phyloP scores from a whole-genome alignment of 75 land plant species.

The Adiantum capillusveneris region DNA sequence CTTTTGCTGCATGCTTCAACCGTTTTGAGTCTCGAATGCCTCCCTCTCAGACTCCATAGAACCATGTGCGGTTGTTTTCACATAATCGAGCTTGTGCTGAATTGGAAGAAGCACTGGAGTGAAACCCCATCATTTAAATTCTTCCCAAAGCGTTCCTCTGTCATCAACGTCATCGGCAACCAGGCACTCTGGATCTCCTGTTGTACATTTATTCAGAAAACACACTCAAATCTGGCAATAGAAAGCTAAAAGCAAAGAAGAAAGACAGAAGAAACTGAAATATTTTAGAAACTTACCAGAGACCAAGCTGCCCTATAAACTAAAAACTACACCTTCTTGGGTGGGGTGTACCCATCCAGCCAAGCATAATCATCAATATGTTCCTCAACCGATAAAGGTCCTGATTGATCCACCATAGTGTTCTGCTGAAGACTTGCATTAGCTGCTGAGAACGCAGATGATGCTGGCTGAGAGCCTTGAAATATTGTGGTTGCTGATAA shows the following conservation, averaged over 20 bases:
- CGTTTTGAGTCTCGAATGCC: conserved; percentile 52
- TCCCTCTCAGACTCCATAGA: conserved; percentile 47
- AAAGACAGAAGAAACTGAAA: too few relatives aligned
- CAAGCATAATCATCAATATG: conserved; percentile 68
- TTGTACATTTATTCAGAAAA: conserved; percentile 50
- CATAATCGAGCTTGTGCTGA: conserved; percentile 67
- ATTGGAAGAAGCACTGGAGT: conserved; percentile 69
- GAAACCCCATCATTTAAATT: conserved; percentile 75
- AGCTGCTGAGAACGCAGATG: not conserved
- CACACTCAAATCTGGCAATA: too few relatives aligned
- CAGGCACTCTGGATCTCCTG: conserved; percentile 16
- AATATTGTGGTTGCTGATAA: conserved; percentile 6
- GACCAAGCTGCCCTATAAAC: too few relatives aligned
- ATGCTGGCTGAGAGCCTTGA: not conserved
- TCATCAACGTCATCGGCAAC: conserved; percentile 41
- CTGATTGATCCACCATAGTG: conserved; percentile 15
- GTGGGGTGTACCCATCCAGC: conserved; percentile 64
- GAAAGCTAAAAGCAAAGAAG: too few relatives aligned
- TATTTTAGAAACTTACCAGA: too few relatives aligned
- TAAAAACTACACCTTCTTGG: too few relatives aligned
- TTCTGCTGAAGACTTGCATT: not conserved
- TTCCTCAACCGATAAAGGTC: conserved; percentile 16
- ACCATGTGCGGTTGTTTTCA: conserved; percentile 29
- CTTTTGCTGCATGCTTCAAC: conserved; percentile 70
- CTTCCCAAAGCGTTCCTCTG: conserved; percentile 68